phyloP scores from a whole-genome alignment of 768 basidiomycete species.

The Mycena galopus region DNA sequence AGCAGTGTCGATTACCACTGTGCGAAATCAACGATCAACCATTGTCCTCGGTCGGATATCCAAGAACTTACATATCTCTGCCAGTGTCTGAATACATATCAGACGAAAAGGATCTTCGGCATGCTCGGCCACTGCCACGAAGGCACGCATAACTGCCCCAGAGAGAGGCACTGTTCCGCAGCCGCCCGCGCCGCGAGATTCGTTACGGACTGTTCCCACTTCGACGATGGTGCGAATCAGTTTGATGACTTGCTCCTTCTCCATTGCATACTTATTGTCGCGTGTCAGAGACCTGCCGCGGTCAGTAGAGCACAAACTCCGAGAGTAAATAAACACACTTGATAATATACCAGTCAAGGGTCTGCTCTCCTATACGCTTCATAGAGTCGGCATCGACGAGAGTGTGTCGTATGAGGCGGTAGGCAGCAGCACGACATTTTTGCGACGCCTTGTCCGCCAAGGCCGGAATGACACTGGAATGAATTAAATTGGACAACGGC shows the following conservation, averaged over 20 bases:
- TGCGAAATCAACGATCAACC: background rate
- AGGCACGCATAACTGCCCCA: constrained; percentile 83
- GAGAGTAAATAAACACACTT: constrained; percentile 66
- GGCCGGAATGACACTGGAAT: constrained; percentile 76
- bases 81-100: constrained; percentile 87
- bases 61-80: constrained; percentile 84
- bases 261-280: constrained; percentile 84
- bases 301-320: constrained; percentile 26
- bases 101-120: constrained; percentile 89
- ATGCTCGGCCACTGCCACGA: constrained; percentile 95
- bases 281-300: constrained; percentile 79
- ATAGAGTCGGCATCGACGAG: constrained; percentile 83
- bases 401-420: constrained; percentile 84
- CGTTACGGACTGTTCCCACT: constrained; percentile 72
- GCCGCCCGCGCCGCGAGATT: constrained; percentile 58
- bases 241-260: constrained; percentile 94
- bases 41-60: background rate
- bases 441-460: constrained; percentile 82
- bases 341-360: constrained; percentile 92
- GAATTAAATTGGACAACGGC: constrained; percentile 24
- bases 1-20: constrained; percentile 91
- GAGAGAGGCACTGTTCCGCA: constrained; percentile 71
- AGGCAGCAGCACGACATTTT: constrained; percentile 84
- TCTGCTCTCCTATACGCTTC: constrained; percentile 68
- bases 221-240: constrained; percentile 88